Evolutionary conservation across 1,284 basidiomycete genomes (phyloP), one percentile per base, ranked within the genome.

Genomic region (Tilletia caries): DNA sequence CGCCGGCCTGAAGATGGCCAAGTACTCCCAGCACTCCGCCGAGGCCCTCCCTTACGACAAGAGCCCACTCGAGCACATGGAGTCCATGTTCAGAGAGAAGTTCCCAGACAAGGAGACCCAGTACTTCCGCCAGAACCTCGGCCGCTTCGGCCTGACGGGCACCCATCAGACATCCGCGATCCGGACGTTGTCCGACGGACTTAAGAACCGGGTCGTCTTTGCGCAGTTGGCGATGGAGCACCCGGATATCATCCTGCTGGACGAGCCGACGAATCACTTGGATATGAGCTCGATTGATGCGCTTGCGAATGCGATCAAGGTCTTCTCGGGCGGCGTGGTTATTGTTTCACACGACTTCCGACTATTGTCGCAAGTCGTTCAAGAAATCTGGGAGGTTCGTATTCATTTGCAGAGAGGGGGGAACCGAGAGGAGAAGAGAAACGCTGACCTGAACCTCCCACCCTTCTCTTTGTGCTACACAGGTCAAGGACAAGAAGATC

Each of bases 311-410:
- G 95, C 95, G 66, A 98, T 98, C 87, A 96, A 96, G 86, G 92
- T 92, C 83, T 98, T 94, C 83, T 91, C 93, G 82, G 95, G 96
- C 72, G 95, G 95, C 83, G 96, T 98, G 66, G 95, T 83, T 29
- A 79, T 82, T 64, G 81, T 82, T 8, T 82, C 75, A 70, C 76
- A 78, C 75, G 79, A 80, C 72, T 80, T 83, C 69, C 70, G 78
- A n/a, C 71, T 80, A 32, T 76, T 79, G 66, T 75, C 71, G 54
- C 78, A 80, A 73, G 76, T 76, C 64, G 66, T 79, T 89, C 91
- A 98, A 83, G 95, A 98, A 84, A 89, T 98, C 13, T 98, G 95
- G 95, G 95, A 98, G 85, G 95, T 98, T n/a, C n/a, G n/a, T n/a
- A n/a, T n/a, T n/a, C n/a, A n/a, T n/a, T 12, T n/a, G 44, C 44